phyloP scores from a whole-genome alignment of 2,329 filamentous ascomycete species.

The Neurospora sp. region DNA sequence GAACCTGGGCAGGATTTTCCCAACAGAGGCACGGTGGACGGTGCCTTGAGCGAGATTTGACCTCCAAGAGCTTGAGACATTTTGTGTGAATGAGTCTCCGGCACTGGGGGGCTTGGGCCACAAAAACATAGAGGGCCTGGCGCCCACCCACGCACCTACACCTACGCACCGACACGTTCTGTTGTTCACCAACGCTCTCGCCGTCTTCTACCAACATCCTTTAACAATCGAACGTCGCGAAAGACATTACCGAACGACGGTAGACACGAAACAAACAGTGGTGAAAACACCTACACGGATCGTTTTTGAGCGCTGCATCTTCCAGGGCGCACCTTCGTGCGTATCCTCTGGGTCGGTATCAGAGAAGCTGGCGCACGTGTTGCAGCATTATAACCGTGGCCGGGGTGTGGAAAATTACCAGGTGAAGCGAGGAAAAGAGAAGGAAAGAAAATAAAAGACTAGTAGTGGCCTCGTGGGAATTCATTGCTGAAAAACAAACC shows the following conservation, averaged over 20 bases:
- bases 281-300: background rate
- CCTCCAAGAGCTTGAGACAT: slow-evolving; percentile 12
- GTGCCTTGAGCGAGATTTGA: slow-evolving; percentile 7
- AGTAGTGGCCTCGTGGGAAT: background rate
- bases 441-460: background rate
- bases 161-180: background rate
- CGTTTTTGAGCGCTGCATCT: background rate
- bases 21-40: slow-evolving; percentile 6
- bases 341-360: background rate
- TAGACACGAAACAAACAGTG: background rate
- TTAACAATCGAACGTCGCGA: background rate
- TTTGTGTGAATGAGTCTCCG: slow-evolving; percentile 2
- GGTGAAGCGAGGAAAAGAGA: background rate
- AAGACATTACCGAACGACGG: background rate
- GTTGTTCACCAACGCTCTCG: background rate
- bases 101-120: slow-evolving; percentile 3
- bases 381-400: background rate
- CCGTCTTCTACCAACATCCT: background rate
- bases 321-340: background rate
- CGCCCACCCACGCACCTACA: background rate
- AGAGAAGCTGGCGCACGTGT: background rate
- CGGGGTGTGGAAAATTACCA: background rate
- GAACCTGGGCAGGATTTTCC: slow-evolving; percentile 15
- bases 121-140: slow-evolving; percentile 1
- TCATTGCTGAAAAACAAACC: slow-evolving; percentile 1